Percentiles rank a stretch among this genome's conserved stretches.
Evolutionary conservation across 352 stramenopile genomes (phyloP).

Genomic region (Nothophytophthora sp.): DNA sequence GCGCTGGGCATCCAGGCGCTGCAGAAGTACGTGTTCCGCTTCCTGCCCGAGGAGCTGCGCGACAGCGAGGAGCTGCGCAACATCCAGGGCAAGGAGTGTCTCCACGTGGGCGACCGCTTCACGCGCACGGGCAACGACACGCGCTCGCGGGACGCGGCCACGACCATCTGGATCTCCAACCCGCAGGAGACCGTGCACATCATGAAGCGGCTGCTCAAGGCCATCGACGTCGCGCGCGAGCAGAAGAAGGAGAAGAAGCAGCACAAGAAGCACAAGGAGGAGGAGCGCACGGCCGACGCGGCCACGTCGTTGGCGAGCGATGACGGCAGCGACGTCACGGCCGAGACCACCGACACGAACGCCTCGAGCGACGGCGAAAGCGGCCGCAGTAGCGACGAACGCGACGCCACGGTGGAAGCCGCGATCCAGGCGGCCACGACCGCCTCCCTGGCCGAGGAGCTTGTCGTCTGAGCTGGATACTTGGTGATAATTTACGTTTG

Average conservation of each 20-base stretch:
- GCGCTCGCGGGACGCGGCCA: constrained; percentile 88
- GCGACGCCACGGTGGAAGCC: constrained; percentile 56
- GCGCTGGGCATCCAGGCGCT: constrained; percentile 92
- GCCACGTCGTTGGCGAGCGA: constrained; percentile 11
- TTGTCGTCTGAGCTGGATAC: constrained; percentile 3
- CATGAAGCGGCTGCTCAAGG: constrained; percentile 91
- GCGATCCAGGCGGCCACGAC: constrained; percentile 67
- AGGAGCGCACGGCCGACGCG: constrained; percentile 20
- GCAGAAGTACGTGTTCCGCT: constrained; percentile 81
- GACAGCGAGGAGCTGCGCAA: constrained; percentile 61
- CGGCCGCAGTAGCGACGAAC: constrained; percentile 31
- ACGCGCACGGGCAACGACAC: constrained; percentile 94
- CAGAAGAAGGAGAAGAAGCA: constrained; percentile 33
- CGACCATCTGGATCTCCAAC: constrained; percentile 96
- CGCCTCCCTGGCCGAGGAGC: constrained; percentile 20
- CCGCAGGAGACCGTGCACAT: constrained; percentile 95
- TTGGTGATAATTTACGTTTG: constrained; percentile 20
- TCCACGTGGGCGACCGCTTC: constrained; percentile 96
- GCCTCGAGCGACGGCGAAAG: constrained; percentile 28
- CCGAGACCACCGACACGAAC: constrained; percentile 13
- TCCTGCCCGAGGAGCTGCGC: constrained; percentile 72
- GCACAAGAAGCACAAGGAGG: constrained; percentile 17
- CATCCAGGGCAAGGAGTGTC: constrained; percentile 84
- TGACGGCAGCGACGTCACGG: constrained; percentile 22
- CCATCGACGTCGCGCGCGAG: constrained; percentile 44